Evolutionary conservation across 345 rosid genomes (phyloP), one percentile per base, ranked within the genome.

Genomic region (Rhizophora apiculata): DNA sequence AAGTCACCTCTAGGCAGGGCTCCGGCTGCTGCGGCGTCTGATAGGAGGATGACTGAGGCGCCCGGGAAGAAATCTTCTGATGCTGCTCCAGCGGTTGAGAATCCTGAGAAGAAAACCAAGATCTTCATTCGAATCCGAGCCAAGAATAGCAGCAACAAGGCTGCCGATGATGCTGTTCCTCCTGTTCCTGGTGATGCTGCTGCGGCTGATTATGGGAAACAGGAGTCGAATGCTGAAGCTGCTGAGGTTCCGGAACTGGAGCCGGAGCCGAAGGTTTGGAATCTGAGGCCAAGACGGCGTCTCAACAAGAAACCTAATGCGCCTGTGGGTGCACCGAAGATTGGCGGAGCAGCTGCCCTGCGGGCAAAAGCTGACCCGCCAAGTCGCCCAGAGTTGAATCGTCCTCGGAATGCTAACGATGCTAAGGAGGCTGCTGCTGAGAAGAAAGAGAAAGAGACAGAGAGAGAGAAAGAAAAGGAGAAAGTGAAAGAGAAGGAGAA

Each of bases 231-330:
- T 24, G 31, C 60, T 20, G 34, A 32, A 16, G 81, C 57, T 65
- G 78, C 74, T 54, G 83, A 82, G 11, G 82, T 70, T 30, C 75
- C 36, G 27, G 95, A 79, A 3, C 29, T 24, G 16, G 87, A 78
- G 22, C 69, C 74, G 60, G 74, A 72, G 34, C 80, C 82, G 13
- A 89, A 85, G 82, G 77, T 82, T n/a, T 85, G 96, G 96, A 89
- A 87, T 71, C 74, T 89, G 62, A 75, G 96, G 74, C 96, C 92
- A 48, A 83, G 96, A 69, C 83, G 70, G 62, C 69, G 81, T 7
- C 57, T 72, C 3, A 76, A 66, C 49, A 78, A 74, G 6, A 68
- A 72, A 59, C 63, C 6, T 19, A 59, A 55, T 34, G 76, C 20
- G 18, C 62, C 60, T n/a, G 78, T 77, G 43, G 81, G 74, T 56